Conservation (phyloP, 1,139 yeast genomes). For the Pichia sp. region DNA sequence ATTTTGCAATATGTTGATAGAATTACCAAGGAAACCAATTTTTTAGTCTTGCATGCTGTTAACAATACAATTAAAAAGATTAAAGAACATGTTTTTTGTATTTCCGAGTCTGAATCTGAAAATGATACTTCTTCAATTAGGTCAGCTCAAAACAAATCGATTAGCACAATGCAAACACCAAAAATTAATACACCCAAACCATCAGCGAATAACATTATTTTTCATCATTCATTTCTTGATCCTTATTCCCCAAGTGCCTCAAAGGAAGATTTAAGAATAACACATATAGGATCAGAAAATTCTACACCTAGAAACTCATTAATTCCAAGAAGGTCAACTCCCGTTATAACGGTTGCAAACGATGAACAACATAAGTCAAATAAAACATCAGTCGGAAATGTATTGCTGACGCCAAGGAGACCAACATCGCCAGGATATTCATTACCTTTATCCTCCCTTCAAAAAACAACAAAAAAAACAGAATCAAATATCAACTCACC, state of each 20-base stretch:
- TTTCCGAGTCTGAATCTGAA: slow-evolving; percentile 22
- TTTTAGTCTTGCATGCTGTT: slow-evolving; percentile 59
- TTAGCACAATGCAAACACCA: slow-evolving; percentile 3
- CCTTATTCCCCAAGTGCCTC: slow-evolving; percentile 26
- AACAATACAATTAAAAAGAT: slow-evolving; percentile 55
- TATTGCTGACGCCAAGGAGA: slow-evolving; percentile 26
- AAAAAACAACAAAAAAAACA: slow-evolving; percentile 28
- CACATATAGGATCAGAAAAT: slow-evolving; percentile 24
- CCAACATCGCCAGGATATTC: slow-evolving; percentile 49
- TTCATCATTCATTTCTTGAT: slow-evolving; percentile 38
- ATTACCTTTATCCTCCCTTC: slow-evolving; percentile 50
- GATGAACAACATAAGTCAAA: slow-evolving; percentile 6
- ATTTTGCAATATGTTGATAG: slow-evolving; percentile 74
- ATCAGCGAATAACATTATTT: slow-evolving; percentile 26
- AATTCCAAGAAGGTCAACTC: slow-evolving; percentile 20
- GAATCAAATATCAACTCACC: slow-evolving; percentile 34
- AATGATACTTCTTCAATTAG: slow-evolving; percentile 6
- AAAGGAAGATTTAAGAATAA: slow-evolving; percentile 8
- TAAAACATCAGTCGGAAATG: background rate
- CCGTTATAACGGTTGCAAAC: slow-evolving; percentile 19
- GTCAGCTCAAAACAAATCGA: slow-evolving; percentile 2
- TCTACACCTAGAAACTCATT: slow-evolving; percentile 32
- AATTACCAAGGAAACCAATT: slow-evolving; percentile 77
- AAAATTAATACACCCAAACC: slow-evolving; percentile 8
- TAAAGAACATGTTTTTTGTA: slow-evolving; percentile 34